Base-by-base conservation (phyloP, 2,329 filamentous ascomycete species). In the Saccharata proteae region DNA sequence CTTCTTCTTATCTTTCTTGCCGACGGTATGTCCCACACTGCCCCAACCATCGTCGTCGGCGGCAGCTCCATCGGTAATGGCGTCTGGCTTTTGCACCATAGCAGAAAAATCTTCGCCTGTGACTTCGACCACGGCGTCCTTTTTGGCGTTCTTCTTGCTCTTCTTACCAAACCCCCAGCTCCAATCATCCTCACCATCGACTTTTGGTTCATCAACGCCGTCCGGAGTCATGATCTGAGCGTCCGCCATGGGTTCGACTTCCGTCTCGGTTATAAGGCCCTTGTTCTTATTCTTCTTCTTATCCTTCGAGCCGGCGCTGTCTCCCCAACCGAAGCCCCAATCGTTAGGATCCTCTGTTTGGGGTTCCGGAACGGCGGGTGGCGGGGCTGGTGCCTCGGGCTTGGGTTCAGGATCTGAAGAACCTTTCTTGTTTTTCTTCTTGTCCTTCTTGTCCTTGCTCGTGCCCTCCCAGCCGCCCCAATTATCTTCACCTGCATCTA, bases 111-210 rank as follows among this genome's bases (percentile, higher is more conserved):
- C 7, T 5, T 48, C 48, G 36, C 39, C 36, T 9, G 44, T 41
- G 41, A 43, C 48, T 40, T 46, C 51, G 37, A 51, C n/a, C n/a
- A n/a, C 39, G 47, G 49, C 43, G 40, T 49, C 39, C 41, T 53
- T 52, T 46, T 54, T 57, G 34, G 52, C 52, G 38, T 54, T 54
- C 41, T 56, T 54, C 30, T 51, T 49, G 28, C 52, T 54, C 37
- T 52, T 52, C 13, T 46, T 43, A 44, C 54, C 55, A 42, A 51
- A 48, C 30, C 12, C 29, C 25, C 33, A 16, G n/a, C 38, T 34
- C 23, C 15, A 13, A 14, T 7, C 11, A 9, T 36, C 34, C 4
- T 36, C 32, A 9, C 24, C 15, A 12, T 36, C 36, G 15, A 25
- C 23, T 16, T 29, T 27, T 3, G 35, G 18, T 25, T 30, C 32